These are phyloP conservation scores for Paramyrothecium sp. DNA, from an alignment of 2,329 filamentous ascomycete genomes.

Conservation along the genomic window DNA sequence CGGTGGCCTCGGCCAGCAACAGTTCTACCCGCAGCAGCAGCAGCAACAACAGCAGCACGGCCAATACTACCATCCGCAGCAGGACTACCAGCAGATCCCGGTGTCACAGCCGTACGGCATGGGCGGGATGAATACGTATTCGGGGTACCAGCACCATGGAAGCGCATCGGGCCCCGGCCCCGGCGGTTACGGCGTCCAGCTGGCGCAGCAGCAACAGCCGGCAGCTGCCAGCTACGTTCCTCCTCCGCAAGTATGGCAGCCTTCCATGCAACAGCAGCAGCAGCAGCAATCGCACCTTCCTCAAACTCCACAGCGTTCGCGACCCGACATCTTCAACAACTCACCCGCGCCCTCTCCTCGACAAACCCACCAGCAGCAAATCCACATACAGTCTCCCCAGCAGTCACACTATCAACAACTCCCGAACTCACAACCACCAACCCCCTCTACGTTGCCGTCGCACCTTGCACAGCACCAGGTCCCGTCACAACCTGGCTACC, in stretches of 20 bases:
- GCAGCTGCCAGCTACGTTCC: conserved; percentile 12
- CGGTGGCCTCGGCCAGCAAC: conserved; percentile 11
- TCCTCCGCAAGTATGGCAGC: conserved; percentile 9
- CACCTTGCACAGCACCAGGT: conserved; percentile 12
- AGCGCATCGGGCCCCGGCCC: neutral
- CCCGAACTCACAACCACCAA: neutral
- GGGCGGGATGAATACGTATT: neutral
- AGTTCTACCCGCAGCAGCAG: conserved; percentile 15
- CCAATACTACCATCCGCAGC: neutral
- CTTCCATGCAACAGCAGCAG: conserved; percentile 1
- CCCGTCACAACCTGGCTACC: conserved; percentile 11
- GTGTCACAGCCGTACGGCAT: neutral
- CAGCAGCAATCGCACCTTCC: conserved; percentile 6
- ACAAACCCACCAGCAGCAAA: conserved; percentile 7
- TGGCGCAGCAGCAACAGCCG: neutral
- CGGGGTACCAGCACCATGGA: neutral
- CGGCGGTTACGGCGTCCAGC: neutral
- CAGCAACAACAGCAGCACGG: conserved; percentile 12
- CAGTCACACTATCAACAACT: conserved; percentile 15
- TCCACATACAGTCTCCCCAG: conserved; percentile 7
- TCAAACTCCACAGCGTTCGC: conserved; percentile 3
- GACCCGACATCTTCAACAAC: neutral
- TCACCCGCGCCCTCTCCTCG: conserved; percentile 11
- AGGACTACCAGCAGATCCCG: neutral
- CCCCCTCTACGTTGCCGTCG: neutral